These are phyloP conservation scores for Zygoascus bituminiphila DNA, from an alignment of 805 yeast genomes.

Conservation along the genomic window DNA sequence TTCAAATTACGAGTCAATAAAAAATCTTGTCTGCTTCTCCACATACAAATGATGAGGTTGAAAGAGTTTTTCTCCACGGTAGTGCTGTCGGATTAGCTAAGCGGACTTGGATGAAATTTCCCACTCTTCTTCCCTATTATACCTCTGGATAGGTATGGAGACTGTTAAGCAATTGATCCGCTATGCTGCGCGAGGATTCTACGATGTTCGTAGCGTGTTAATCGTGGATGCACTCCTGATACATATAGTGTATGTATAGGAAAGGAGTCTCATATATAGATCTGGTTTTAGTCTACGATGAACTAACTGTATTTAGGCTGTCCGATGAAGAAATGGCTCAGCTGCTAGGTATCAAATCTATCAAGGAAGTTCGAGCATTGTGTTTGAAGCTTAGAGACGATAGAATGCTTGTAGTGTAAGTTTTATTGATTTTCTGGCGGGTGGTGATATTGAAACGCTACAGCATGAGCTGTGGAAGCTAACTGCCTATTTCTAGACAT, in stretches of 20 bases:
- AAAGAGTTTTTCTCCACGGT: background rate
- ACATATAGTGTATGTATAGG: slow-evolving; percentile 57
- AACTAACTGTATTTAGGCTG: slow-evolving; percentile 27
- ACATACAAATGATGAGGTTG: background rate
- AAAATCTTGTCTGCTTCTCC: too few species aligned
- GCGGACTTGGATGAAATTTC: background rate
- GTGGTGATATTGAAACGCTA: background rate
- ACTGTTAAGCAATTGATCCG: slow-evolving; percentile 50
- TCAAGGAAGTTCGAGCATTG: slow-evolving; percentile 66
- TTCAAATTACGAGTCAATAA: too few species aligned
- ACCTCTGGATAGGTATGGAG: slow-evolving; percentile 26
- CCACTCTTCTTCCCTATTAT: background rate
- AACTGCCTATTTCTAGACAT: slow-evolving; percentile 33
- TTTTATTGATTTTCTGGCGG: background rate
- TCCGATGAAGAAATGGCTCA: slow-evolving; percentile 86
- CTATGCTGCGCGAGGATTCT: slow-evolving; percentile 80
- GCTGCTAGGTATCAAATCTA: slow-evolving; percentile 73
- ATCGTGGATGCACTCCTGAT: slow-evolving; percentile 79
- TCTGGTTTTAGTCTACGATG: background rate
- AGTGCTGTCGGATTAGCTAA: background rate
- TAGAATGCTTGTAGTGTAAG: slow-evolving; percentile 47
- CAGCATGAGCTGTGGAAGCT: background rate
- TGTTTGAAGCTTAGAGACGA: slow-evolving; percentile 81
- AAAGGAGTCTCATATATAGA: background rate
- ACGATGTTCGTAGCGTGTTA: slow-evolving; percentile 72